Evolutionary conservation across 1,284 basidiomycete species (phyloP).

Genomic region (Cryptococcus depauperatus): DNA sequence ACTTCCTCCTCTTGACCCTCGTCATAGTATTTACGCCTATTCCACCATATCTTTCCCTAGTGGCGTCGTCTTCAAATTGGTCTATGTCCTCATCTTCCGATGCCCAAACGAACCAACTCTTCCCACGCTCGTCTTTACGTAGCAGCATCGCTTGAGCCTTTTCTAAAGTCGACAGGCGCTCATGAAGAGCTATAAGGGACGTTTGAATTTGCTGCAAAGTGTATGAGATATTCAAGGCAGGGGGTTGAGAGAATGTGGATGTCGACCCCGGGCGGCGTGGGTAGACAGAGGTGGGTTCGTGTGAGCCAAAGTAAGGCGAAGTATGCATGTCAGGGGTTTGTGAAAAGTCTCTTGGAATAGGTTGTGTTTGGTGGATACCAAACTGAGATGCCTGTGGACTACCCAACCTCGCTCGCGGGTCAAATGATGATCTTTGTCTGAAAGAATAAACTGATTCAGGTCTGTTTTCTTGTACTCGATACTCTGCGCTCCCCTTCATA

Average conservation of each 20-base stretch:
- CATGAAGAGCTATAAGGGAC: slow-evolving; percentile 78
- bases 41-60: slow-evolving; percentile 8
- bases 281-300: slow-evolving; percentile 29
- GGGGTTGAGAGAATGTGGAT: slow-evolving; percentile 35
- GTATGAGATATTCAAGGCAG: slow-evolving; percentile 26
- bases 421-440: slow-evolving; percentile 8
- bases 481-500: not conserved
- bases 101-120: slow-evolving; percentile 29
- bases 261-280: slow-evolving; percentile 32
- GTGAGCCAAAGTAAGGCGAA: slow-evolving; percentile 17
- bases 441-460: slow-evolving; percentile 25
- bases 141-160: slow-evolving; percentile 36
- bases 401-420: not conserved
- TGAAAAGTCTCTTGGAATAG: not conserved
- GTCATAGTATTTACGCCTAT: slow-evolving; percentile 14
- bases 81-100: slow-evolving; percentile 33
- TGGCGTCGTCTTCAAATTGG: slow-evolving; percentile 26
- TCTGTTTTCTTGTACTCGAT: not conserved
- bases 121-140: slow-evolving; percentile 22
- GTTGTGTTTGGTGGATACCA: not conserved
- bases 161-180: slow-evolving; percentile 73
- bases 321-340: slow-evolving; percentile 21
- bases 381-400: too few relatives aligned
- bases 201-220: slow-evolving; percentile 54
- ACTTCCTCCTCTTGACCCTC: slow-evolving; percentile 14